Conservation (phyloP, 2,329 filamentous ascomycete genomes). For the Cercospora brassicicola region DNA sequence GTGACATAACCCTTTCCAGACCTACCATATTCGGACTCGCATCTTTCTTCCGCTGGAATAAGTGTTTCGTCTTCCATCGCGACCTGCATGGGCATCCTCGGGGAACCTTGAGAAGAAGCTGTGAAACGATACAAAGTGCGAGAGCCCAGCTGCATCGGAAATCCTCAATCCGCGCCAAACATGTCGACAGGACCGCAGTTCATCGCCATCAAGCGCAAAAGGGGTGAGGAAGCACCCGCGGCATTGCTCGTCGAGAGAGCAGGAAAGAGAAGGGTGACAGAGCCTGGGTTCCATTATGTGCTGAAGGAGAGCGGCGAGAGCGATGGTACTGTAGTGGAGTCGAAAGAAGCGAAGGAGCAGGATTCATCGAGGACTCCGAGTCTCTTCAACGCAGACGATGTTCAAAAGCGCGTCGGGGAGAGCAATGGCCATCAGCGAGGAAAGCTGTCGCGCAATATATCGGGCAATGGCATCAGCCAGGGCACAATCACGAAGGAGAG, state of each 20-base stretch:
- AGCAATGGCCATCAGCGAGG: neutral
- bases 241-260: slow-evolving; percentile 31
- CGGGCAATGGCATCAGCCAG: slow-evolving; percentile 22
- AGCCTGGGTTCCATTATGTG: slow-evolving; percentile 24
- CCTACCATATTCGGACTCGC: neutral
- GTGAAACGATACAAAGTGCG: neutral
- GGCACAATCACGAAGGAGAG: slow-evolving; percentile 17
- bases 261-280: slow-evolving; percentile 28
- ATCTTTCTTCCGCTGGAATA: neutral
- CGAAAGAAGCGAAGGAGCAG: slow-evolving; percentile 14
- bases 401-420: slow-evolving; percentile 9
- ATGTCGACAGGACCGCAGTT: slow-evolving; percentile 29
- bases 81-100: neutral
- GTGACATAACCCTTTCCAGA: neutral
- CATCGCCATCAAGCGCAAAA: slow-evolving; percentile 35
- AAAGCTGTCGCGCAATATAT: slow-evolving; percentile 16
- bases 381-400: slow-evolving; percentile 13
- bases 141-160: neutral
- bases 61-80: neutral
- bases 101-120: neutral
- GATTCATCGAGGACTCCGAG: slow-evolving; percentile 1
- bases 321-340: neutral
- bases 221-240: slow-evolving; percentile 32
- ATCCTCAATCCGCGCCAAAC: neutral
- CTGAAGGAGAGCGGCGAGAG: slow-evolving; percentile 14